phyloP scores from a whole-genome alignment of 2,329 filamentous ascomycete genomes.

The Pseudogymnoascus sp. region DNA sequence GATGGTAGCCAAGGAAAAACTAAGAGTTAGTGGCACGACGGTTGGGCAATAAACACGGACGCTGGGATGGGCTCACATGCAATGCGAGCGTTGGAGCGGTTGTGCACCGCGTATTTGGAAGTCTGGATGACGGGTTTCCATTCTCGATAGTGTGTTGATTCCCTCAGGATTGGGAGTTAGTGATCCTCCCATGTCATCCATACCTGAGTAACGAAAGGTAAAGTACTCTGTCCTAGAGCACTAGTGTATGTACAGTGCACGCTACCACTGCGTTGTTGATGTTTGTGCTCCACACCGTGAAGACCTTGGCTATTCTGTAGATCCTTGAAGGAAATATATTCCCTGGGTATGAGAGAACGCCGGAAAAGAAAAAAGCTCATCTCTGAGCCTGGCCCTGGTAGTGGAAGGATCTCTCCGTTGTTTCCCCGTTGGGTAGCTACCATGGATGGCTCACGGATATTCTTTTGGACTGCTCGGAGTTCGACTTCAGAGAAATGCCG shows the following conservation, averaged over 20 bases:
- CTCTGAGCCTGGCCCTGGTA: not conserved
- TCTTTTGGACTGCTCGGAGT: not conserved
- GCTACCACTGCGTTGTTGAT: not conserved
- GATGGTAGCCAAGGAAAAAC: not conserved
- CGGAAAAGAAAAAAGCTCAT: not conserved
- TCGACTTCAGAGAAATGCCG: not conserved
- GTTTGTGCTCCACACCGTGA: not conserved
- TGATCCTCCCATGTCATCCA: not conserved
- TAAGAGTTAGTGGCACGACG: not conserved
- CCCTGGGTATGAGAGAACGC: not conserved
- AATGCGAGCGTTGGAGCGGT: not conserved
- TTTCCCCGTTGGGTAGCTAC: not conserved
- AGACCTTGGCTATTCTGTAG: not conserved
- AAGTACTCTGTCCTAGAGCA: not conserved
- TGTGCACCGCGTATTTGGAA: not conserved
- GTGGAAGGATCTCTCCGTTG: not conserved
- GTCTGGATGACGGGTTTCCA: not conserved
- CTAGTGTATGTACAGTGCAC: not conserved
- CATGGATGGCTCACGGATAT: not conserved
- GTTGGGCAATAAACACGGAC: slow-evolving; percentile 1
- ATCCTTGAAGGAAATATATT: not conserved
- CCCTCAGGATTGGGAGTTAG: not conserved
- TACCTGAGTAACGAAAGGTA: not conserved
- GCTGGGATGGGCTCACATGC: not conserved
- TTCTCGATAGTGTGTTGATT: not conserved